Evolutionary conservation across 176 grass and related monocot genomes (phyloP).

Genomic region (Aegilops umbellulata): DNA sequence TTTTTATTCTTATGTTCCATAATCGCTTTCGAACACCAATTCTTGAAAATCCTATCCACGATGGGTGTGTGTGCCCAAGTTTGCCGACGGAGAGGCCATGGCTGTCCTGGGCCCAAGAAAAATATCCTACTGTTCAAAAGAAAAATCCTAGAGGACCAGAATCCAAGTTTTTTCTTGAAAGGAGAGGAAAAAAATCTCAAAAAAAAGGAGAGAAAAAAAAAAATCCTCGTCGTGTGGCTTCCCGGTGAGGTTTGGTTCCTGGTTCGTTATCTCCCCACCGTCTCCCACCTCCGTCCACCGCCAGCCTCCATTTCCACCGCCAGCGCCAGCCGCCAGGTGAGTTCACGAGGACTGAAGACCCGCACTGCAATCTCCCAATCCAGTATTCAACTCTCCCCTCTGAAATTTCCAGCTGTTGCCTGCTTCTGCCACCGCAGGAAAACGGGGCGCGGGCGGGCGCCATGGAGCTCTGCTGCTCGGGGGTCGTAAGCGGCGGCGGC

Average conservation of each 20-base stretch:
- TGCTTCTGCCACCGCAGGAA: background rate
- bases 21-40: too few species aligned
- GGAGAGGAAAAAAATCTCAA: background rate
- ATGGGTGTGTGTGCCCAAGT: too few species aligned
- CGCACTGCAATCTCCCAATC: background rate
- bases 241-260: background rate
- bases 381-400: background rate
- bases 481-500: constrained; percentile 28
- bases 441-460: background rate
- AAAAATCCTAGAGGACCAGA: too few species aligned
- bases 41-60: too few species aligned
- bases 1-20: too few species aligned
- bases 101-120: too few species aligned
- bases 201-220: background rate
- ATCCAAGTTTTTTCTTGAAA: too few species aligned
- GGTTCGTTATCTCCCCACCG: background rate
- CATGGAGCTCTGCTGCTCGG: constrained; percentile 56
- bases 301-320: background rate
- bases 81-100: too few species aligned
- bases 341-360: background rate
- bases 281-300: background rate
- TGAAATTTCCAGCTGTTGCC: background rate
- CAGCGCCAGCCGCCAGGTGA: background rate
- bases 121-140: too few species aligned
- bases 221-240: background rate